A percentile compares a stretch with the other conserved stretches of the same genome.
Conservation (phyloP, 163 green algal species). For the Chlorella variabilis region DNA sequence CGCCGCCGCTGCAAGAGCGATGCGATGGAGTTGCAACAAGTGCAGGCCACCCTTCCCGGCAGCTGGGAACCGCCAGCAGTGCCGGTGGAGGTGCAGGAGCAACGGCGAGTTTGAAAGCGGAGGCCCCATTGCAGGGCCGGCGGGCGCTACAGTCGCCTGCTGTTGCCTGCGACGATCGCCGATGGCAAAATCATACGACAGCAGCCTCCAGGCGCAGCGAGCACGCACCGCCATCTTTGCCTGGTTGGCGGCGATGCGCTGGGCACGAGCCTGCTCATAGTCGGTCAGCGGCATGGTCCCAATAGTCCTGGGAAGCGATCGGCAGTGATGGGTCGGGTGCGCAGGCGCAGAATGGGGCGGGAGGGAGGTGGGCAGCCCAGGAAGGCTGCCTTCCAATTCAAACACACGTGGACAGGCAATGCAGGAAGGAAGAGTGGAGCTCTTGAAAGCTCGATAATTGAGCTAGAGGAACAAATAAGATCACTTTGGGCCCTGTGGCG, state of each 20-base stretch:
- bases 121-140: neutral
- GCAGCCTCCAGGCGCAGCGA: neutral
- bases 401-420: neutral
- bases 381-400: neutral
- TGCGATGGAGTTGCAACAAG: neutral
- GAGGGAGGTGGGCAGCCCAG: neutral
- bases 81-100: neutral
- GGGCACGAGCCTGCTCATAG: neutral
- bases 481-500: no score
- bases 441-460: no score
- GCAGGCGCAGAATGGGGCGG: neutral
- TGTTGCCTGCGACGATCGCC: neutral
- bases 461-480: no score
- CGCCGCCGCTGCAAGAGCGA: neutral
- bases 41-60: neutral
- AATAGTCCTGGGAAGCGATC: neutral
- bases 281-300: neutral
- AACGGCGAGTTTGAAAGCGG: slow-evolving; percentile 22
- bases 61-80: neutral
- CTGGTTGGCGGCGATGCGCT: slow-evolving; percentile 1
- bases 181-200: neutral
- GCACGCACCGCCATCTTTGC: slow-evolving; percentile 11
- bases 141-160: neutral
- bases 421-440: no score
- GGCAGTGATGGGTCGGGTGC: neutral